phyloP scores from a whole-genome alignment of 2,329 filamentous ascomycete genomes.

The Alternaria alternata region DNA sequence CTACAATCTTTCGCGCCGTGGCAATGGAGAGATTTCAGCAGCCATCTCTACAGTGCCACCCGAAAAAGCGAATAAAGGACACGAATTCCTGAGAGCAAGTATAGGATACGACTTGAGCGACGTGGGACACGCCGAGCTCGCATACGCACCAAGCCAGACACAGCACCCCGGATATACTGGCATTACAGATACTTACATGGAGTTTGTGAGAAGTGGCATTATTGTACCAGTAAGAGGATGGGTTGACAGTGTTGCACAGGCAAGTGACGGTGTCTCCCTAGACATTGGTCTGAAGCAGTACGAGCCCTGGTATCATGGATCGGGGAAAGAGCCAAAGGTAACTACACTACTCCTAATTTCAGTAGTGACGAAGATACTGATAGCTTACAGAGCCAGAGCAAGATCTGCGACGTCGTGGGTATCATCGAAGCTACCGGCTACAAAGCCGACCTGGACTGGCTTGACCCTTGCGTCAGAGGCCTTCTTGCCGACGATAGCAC shows the following conservation, averaged over 20 bases:
- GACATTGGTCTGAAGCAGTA: conserved; percentile 21
- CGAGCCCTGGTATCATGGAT: conserved; percentile 22
- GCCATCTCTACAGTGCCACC: conserved; percentile 69
- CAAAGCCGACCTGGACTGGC: conserved; percentile 69
- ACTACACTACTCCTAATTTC: neutral
- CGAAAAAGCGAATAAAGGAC: conserved; percentile 63
- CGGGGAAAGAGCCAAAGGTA: conserved; percentile 11
- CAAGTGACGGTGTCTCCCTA: neutral
- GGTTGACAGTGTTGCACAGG: conserved; percentile 35
- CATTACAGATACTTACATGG: conserved; percentile 75
- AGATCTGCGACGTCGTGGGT: conserved; percentile 52
- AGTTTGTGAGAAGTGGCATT: conserved; percentile 73
- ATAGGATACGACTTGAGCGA: conserved; percentile 58
- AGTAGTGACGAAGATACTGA: conserved; percentile 12
- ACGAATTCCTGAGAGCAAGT: conserved; percentile 57
- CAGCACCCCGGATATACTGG: conserved; percentile 70
- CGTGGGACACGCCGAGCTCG: conserved; percentile 48
- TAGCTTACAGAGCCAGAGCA: conserved; percentile 6
- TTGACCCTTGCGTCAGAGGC: conserved; percentile 65
- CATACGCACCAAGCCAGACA: conserved; percentile 52
- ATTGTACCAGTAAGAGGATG: conserved; percentile 53
- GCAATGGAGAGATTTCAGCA: conserved; percentile 65
- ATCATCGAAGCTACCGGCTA: conserved; percentile 82
- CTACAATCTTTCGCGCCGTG: conserved; percentile 73
- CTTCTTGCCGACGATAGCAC: conserved; percentile 65